Evolutionary conservation across 2,329 filamentous ascomycete genomes (phyloP).

Genomic region (Epichloe uncinata): DNA sequence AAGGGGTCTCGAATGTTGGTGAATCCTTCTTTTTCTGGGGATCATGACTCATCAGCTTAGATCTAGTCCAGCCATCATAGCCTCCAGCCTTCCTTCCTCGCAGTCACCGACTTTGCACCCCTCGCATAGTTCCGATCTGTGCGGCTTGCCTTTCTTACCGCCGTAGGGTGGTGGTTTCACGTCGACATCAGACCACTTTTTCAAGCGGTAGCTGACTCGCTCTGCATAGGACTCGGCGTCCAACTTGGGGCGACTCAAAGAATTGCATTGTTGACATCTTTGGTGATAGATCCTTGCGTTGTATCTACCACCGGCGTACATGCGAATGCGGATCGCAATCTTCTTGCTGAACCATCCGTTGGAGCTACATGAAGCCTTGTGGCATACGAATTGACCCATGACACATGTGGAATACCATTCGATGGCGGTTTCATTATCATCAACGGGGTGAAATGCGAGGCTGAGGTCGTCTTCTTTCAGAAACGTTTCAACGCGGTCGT

Average conservation of each 20-base stretch:
- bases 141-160: slow-evolving; percentile 5
- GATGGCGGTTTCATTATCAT: slow-evolving; percentile 6
- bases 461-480: slow-evolving; percentile 8
- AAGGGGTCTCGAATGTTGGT: too few relatives aligned
- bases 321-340: slow-evolving; percentile 21
- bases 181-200: slow-evolving; percentile 20
- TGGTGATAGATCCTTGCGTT: slow-evolving; percentile 25
- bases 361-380: slow-evolving; percentile 12
- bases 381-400: slow-evolving; percentile 21
- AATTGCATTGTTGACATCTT: slow-evolving; percentile 19
- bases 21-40: too few relatives aligned
- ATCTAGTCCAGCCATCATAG: slow-evolving; percentile 4
- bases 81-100: background rate
- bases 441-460: slow-evolving; percentile 13
- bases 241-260: slow-evolving; percentile 14
- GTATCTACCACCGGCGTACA: slow-evolving; percentile 17
- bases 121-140: slow-evolving; percentile 19
- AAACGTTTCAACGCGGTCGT: slow-evolving; percentile 7
- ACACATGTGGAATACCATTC: slow-evolving; percentile 16
- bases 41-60: too few relatives aligned
- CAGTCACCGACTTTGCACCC: slow-evolving; percentile 23
- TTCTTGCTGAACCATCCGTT: slow-evolving; percentile 19
- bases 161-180: slow-evolving; percentile 6
- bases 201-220: slow-evolving; percentile 22
- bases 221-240: slow-evolving; percentile 22